These are phyloP conservation scores for Pyrenophora tritici-repentis DNA, from an alignment of 2,329 filamentous ascomycete genomes.

Conservation along the genomic window DNA sequence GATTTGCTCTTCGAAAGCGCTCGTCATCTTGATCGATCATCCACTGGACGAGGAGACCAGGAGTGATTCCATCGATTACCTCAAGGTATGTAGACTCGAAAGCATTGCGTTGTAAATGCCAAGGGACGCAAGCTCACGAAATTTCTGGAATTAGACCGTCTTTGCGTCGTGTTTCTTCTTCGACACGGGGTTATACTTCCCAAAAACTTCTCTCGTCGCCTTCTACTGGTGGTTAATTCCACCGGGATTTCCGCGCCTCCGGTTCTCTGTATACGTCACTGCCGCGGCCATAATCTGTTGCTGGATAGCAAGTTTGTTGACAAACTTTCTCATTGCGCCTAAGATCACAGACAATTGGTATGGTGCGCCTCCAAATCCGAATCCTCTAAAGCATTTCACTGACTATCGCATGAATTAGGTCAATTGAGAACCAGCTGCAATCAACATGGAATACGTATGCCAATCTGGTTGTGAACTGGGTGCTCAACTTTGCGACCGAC, in stretches of 20 bases:
- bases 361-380: not conserved
- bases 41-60: constrained; percentile 18
- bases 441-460: constrained; percentile 28
- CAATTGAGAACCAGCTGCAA: constrained; percentile 23
- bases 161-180: constrained; percentile 27
- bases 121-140: not conserved
- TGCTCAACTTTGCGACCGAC: constrained; percentile 26
- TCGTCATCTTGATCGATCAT: constrained; percentile 22
- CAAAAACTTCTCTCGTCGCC: constrained; percentile 25
- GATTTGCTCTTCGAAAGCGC: constrained; percentile 21
- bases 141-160: constrained; percentile 15
- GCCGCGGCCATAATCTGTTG: constrained; percentile 11
- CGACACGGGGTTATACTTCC: constrained; percentile 29
- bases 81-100: constrained; percentile 10
- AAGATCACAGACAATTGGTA: constrained; percentile 29
- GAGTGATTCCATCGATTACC: constrained; percentile 25
- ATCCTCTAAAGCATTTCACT: not conserved
- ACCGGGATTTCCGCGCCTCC: constrained; percentile 22
- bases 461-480: constrained; percentile 20
- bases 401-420: not conserved
- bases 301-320: constrained; percentile 21
- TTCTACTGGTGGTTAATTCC: constrained; percentile 37
- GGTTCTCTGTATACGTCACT: constrained; percentile 19
- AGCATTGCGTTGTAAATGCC: not conserved
- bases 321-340: constrained; percentile 17